These are phyloP conservation scores for Pyrus betulifolia DNA, from an alignment of 306 rosid genomes.

Conservation along the genomic window DNA sequence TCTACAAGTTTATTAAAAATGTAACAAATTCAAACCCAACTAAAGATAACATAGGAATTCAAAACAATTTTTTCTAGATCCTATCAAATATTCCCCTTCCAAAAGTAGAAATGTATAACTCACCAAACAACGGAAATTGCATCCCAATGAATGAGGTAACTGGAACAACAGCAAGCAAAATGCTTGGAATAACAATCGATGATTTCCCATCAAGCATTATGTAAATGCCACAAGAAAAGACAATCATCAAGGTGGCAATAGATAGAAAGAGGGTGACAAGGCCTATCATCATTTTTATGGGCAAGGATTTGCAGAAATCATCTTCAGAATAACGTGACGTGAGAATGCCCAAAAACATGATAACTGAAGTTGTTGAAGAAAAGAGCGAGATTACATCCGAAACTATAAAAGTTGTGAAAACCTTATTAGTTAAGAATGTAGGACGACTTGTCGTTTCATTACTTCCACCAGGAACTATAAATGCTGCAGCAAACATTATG, in stretches of 20 bases:
- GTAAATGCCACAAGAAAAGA: conserved; percentile 17
- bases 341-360: conserved; percentile 22
- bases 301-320: conserved; percentile 27
- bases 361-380: conserved; percentile 17
- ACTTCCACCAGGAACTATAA: too few species aligned
- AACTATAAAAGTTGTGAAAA: too few species aligned
- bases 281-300: conserved; percentile 29
- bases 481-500: conserved; percentile 30
- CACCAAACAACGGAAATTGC: conserved; percentile 11
- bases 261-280: conserved; percentile 24
- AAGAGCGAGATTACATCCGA: background rate
- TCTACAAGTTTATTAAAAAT: too few species aligned
- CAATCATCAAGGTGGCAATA: conserved; percentile 28
- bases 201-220: background rate
- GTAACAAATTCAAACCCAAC: too few species aligned
- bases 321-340: conserved; percentile 31
- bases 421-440: too few species aligned
- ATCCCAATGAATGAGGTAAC: conserved; percentile 12
- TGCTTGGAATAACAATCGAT: conserved; percentile 5
- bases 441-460: rapidly evolving
- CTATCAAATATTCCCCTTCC: background rate
- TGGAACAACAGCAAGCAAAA: conserved; percentile 9
- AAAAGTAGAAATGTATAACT: conserved; percentile 16
- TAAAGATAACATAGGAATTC: too few species aligned
- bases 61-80: too few species aligned